These are phyloP conservation scores for Rhytidiadelphus loreus DNA, from an alignment of 225 moss, liverwort and hornwort genomes.

Conservation along the genomic window DNA sequence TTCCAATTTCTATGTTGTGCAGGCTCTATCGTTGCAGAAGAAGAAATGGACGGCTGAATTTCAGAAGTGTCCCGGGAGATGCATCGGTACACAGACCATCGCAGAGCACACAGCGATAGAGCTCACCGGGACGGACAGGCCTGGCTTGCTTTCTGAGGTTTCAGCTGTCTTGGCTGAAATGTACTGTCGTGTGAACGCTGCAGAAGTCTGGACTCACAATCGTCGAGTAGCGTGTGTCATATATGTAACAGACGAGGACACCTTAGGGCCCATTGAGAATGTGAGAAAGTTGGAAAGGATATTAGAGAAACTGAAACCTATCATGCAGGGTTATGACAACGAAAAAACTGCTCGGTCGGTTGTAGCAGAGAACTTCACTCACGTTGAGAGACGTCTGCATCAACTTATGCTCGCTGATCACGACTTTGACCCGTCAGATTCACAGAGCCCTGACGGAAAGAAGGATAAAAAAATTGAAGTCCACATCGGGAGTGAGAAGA, in stretches of 20 bases:
- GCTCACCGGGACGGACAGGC: conserved; percentile 75
- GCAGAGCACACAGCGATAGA: conserved; percentile 78
- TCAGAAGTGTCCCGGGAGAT: conserved; percentile 38
- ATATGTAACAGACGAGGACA: conserved; percentile 75
- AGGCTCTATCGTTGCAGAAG: conserved; percentile 57
- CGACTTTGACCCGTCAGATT: conserved; percentile 20
- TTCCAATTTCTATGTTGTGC: neutral
- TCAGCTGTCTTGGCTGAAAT: conserved; percentile 65
- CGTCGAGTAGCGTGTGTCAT: conserved; percentile 83
- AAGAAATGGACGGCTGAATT: conserved; percentile 47
- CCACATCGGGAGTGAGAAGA: conserved; percentile 29
- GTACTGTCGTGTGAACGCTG: conserved; percentile 74
- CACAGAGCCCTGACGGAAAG: neutral
- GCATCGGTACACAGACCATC: conserved; percentile 51
- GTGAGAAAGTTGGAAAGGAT: conserved; percentile 37
- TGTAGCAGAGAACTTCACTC: conserved; percentile 38
- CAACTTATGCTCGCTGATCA: conserved; percentile 56
- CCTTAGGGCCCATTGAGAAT: conserved; percentile 59
- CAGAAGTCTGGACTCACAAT: conserved; percentile 93
- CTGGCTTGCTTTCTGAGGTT: conserved; percentile 77
- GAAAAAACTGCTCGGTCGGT: conserved; percentile 22
- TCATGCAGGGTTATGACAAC: conserved; percentile 36
- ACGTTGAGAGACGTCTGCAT: conserved; percentile 46
- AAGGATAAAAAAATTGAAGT: conserved; percentile 10
- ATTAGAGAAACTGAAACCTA: conserved; percentile 30